These are phyloP conservation scores for Stephania yunnanensis DNA, from an alignment of 164 flowering plant species.

Conservation along the genomic window DNA sequence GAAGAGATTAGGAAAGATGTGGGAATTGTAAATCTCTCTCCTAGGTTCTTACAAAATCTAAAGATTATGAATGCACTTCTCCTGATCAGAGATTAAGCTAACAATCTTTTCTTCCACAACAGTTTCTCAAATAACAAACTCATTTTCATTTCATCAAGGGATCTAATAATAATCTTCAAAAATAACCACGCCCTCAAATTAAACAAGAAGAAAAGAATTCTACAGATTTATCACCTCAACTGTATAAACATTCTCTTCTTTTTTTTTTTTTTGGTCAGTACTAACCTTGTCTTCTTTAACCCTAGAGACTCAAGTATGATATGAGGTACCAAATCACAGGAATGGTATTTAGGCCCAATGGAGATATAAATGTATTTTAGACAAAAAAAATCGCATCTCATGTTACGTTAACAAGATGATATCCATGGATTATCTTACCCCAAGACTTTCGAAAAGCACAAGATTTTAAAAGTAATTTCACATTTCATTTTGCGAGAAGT, in stretches of 20 bases:
- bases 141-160: background rate
- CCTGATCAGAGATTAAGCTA: no score
- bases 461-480: background rate
- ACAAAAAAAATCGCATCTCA: background rate
- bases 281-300: background rate
- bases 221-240: background rate
- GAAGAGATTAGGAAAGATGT: background rate
- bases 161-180: no score
- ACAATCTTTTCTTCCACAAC: background rate
- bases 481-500: background rate
- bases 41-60: no score
- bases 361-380: background rate
- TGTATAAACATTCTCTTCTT: background rate
- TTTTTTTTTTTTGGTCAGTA: no score
- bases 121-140: background rate
- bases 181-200: background rate
- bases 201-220: background rate
- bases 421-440: background rate
- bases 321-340: background rate
- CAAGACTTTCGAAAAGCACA: background rate
- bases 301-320: background rate
- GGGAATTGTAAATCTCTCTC: background rate
- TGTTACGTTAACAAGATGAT: background rate
- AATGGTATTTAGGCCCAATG: background rate
- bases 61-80: no score